Conservation (phyloP, 176 grass and related monocot genomes). For the Zoysia japonica region DNA sequence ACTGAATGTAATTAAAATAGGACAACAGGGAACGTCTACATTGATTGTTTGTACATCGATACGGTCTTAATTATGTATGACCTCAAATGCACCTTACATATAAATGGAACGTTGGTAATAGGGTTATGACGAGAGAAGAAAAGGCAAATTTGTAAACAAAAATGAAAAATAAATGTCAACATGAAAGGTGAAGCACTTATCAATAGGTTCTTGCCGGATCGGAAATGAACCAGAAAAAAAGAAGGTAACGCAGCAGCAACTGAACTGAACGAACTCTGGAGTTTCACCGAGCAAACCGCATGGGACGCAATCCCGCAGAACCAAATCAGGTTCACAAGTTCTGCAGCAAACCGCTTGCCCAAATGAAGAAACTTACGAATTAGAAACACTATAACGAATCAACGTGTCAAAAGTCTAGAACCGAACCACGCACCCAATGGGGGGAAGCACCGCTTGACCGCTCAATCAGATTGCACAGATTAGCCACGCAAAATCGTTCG, state of each 20-base stretch:
- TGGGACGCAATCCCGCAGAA: neutral
- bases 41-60: neutral
- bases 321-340: neutral
- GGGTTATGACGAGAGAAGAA: neutral
- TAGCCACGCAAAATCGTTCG: neutral
- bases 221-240: neutral
- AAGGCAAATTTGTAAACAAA: neutral
- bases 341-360: neutral
- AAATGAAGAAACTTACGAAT: conserved; percentile 10
- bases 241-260: neutral
- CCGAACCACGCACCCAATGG: conserved; percentile 3
- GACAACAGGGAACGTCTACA: neutral
- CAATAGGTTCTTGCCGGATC: neutral
- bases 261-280: neutral
- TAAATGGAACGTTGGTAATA: neutral
- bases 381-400: neutral
- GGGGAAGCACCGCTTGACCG: neutral
- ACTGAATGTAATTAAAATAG: neutral
- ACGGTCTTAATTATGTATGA: conserved; percentile 1
- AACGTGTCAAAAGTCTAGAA: neutral
- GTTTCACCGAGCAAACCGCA: neutral
- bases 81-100: neutral
- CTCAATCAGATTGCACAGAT: neutral
- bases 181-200: neutral
- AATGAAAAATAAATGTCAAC: neutral